A percentile compares a stretch with the other conserved stretches of the same genome.
phyloP scores from a whole-genome alignment of 805 yeast species.

The Kazachstania taianensis region DNA sequence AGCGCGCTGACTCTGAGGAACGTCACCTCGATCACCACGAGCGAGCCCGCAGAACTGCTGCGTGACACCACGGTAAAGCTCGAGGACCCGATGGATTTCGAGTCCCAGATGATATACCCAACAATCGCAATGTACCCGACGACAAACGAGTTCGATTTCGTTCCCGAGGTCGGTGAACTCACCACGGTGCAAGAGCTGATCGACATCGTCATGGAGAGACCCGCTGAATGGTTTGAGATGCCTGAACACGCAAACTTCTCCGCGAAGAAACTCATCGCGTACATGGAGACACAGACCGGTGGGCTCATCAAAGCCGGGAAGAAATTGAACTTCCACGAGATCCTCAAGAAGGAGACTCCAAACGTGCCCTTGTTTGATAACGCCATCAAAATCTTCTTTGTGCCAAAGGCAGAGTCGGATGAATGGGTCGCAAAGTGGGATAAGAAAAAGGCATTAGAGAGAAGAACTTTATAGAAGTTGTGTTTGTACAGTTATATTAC shows the following conservation, averaged over 20 bases:
- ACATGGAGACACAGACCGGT: slow-evolving; percentile 72
- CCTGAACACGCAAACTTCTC: slow-evolving; percentile 53
- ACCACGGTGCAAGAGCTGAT: slow-evolving; percentile 56
- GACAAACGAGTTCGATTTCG: slow-evolving; percentile 71
- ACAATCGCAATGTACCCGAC: slow-evolving; percentile 75
- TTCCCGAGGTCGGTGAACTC: slow-evolving; percentile 66
- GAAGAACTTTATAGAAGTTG: slow-evolving; percentile 24
- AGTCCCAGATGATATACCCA: slow-evolving; percentile 75
- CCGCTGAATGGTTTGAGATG: slow-evolving; percentile 53
- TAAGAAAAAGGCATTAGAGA: slow-evolving; percentile 47
- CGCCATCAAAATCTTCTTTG: slow-evolving; percentile 60
- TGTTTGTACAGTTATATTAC: background rate
- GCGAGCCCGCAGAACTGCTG: slow-evolving; percentile 47
- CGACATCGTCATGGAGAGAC: slow-evolving; percentile 51
- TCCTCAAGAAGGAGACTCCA: slow-evolving; percentile 52
- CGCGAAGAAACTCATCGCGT: slow-evolving; percentile 53
- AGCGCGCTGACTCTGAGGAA: slow-evolving; percentile 57
- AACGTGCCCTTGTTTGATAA: slow-evolving; percentile 70
- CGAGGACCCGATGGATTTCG: slow-evolving; percentile 57
- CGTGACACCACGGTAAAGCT: slow-evolving; percentile 44
- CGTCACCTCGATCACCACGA: slow-evolving; percentile 38
- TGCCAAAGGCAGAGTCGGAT: slow-evolving; percentile 59
- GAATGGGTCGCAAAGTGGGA: slow-evolving; percentile 63
- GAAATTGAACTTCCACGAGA: slow-evolving; percentile 54
- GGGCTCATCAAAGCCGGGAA: slow-evolving; percentile 82